Evolutionary conservation across 306 rosid species (phyloP), one percentile per base, ranked within the genome.

Genomic region (Geum urbanum): DNA sequence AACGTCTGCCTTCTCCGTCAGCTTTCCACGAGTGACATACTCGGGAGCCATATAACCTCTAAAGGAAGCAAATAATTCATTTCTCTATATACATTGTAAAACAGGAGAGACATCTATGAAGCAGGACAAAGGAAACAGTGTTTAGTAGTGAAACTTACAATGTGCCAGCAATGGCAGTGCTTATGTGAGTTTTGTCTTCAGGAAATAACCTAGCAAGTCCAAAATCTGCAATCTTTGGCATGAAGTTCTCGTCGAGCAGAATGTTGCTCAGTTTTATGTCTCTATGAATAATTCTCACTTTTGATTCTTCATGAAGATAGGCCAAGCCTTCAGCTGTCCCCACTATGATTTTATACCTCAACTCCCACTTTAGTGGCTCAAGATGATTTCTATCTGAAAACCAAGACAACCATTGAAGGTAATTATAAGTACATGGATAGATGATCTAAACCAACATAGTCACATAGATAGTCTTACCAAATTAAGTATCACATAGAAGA

Each of bases 31-130:
- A 77, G 83, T 74, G 5, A n/a, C n/a, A n/a, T n/a, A n/a, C n/a
- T n/a, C n/a, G n/a, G n/a, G n/a, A n/a, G n/a, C n/a, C n/a, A n/a
- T 87, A 43, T 90, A 90, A 63, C 96, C 96, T 41, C 96, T 90
- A 58, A 10, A 46, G n/a, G 4, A 72, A 39, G 50, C 52, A 60
- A 32, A 69, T 35, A 0, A 12, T 16, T 40, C 12, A 8, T 16
- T 53, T 16, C 8, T 48, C 12, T n/a, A n/a, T n/a, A n/a, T 8
- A 56, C n/a, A 6, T 69, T 69, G 49, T 65, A 41, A 41, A 22
- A 16, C 7, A 7, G 12, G 9, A 43, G 4, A 43, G 22, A 15
- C 9, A 20, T 61, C 15, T 13, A 50, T 58, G 6, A 7, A 37
- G 9, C n/a, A 13, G n/a, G n/a, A n/a, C n/a, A n/a, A n/a, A n/a